Conservation (phyloP, 495 filamentous ascomycete genomes). For the Staphylotrichum tortipilum region DNA sequence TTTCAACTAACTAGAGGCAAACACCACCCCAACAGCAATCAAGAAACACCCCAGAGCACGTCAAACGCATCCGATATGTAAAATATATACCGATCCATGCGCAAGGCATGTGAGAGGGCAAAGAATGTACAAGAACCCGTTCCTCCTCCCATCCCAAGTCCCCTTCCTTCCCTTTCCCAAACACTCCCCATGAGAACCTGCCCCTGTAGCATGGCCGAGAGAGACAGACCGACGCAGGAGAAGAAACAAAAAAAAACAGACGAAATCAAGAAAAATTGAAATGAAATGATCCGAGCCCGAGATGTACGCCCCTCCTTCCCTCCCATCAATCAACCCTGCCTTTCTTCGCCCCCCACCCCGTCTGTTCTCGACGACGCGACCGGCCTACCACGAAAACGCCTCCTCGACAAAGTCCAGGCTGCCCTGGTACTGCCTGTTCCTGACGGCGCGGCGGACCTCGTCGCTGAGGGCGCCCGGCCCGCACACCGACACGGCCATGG, state of each 20-base stretch:
- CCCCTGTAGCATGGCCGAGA: neutral
- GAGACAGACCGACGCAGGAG: neutral
- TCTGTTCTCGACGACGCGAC: too few species aligned
- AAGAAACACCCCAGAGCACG: neutral
- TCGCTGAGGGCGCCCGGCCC: slow-evolving; percentile 85
- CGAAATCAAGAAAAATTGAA: neutral
- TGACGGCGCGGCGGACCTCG: slow-evolving; percentile 67
- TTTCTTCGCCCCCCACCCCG: neutral
- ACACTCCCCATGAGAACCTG: too few species aligned
- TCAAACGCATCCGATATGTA: neutral
- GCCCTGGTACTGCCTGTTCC: slow-evolving; percentile 54
- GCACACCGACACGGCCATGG: slow-evolving; percentile 80
- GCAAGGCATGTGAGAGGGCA: neutral
- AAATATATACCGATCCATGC: slow-evolving; percentile 5
- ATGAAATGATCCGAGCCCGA: neutral
- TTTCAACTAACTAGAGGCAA: neutral
- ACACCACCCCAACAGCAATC: neutral
- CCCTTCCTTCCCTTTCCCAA: neutral
- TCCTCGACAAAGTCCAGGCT: slow-evolving; percentile 89
- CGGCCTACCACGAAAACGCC: slow-evolving; percentile 88
- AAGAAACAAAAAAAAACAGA: too few species aligned
- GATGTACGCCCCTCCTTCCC: neutral
- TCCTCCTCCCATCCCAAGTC: too few species aligned
- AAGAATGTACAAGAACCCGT: slow-evolving; percentile 9
- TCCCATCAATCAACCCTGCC: neutral